Conservation (phyloP, 371 early-diverging fungal genomes). For the Saksenaea oblongispora region DNA sequence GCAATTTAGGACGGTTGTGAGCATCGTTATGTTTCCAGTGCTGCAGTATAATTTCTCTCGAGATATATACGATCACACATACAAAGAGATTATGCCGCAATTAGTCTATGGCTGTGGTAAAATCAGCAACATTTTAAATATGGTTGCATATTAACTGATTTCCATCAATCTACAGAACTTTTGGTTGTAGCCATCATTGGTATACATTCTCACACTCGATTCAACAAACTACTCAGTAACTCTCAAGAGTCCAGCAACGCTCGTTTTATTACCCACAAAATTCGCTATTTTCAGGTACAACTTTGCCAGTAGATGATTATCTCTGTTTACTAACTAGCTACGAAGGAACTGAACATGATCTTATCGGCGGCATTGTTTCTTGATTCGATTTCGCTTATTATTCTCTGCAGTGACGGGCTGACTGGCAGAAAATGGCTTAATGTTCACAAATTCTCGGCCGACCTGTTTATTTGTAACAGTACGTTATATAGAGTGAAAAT, state of each 20-base stretch:
- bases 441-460: conserved; percentile 40
- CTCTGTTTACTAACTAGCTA: neutral
- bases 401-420: conserved; percentile 45
- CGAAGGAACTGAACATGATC: conserved; percentile 45
- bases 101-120: conserved; percentile 46
- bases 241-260: conserved; percentile 27
- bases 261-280: conserved; percentile 33
- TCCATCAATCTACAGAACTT: conserved; percentile 23
- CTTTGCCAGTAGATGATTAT: neutral
- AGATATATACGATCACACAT: conserved; percentile 38
- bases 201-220: conserved; percentile 46
- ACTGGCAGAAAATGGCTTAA: conserved; percentile 30
- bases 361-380: conserved; percentile 34
- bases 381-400: conserved; percentile 30
- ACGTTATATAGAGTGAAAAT: neutral
- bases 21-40: conserved; percentile 40
- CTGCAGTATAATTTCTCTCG: conserved; percentile 47
- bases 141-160: neutral
- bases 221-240: conserved; percentile 32
- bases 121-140: neutral
- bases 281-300: conserved; percentile 39
- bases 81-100: conserved; percentile 51
- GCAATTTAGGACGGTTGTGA: conserved; percentile 31
- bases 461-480: conserved; percentile 51
- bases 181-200: conserved; percentile 41